These are phyloP conservation scores for Diospyros lotus DNA, from an alignment of 148 eudicot genomes.

Conservation along the genomic window DNA sequence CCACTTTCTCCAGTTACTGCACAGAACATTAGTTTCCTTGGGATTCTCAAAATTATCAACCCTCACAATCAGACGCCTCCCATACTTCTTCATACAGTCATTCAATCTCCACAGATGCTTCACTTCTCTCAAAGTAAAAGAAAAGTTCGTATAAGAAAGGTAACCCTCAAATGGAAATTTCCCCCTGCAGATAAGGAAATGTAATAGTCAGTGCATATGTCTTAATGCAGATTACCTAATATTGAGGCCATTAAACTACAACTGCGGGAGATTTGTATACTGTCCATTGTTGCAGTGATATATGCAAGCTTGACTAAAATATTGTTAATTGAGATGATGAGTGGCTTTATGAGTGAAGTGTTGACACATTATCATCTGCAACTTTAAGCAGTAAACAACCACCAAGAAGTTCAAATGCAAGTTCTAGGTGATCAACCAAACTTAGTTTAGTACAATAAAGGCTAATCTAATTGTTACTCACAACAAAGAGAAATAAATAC, in stretches of 20 bases:
- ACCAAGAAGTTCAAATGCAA: slow-evolving; percentile 1
- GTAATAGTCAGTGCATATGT: slow-evolving; percentile 8
- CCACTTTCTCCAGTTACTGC: slow-evolving; percentile 85
- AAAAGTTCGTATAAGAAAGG: slow-evolving; percentile 51
- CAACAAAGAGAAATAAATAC: too few relatives aligned
- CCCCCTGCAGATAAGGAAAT: slow-evolving; percentile 48
- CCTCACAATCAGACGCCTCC: slow-evolving; percentile 62
- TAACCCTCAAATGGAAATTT: slow-evolving; percentile 79
- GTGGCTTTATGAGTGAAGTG: background rate
- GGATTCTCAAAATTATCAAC: slow-evolving; percentile 85
- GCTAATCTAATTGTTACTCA: background rate
- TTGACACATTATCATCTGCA: background rate
- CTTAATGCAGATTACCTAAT: background rate
- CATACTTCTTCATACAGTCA: slow-evolving; percentile 57
- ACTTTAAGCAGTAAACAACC: background rate
- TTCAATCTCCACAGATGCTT: slow-evolving; percentile 80
- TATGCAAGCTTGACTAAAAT: background rate
- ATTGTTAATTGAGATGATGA: background rate
- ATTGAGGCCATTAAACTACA: background rate
- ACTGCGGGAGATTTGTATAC: background rate
- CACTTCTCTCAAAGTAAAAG: slow-evolving; percentile 76
- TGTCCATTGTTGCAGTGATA: background rate
- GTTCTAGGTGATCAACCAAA: background rate
- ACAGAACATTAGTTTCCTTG: slow-evolving; percentile 53
- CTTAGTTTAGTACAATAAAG: background rate